phyloP scores from a whole-genome alignment of 1,139 yeast species.

The Kodamaea alishanica region DNA sequence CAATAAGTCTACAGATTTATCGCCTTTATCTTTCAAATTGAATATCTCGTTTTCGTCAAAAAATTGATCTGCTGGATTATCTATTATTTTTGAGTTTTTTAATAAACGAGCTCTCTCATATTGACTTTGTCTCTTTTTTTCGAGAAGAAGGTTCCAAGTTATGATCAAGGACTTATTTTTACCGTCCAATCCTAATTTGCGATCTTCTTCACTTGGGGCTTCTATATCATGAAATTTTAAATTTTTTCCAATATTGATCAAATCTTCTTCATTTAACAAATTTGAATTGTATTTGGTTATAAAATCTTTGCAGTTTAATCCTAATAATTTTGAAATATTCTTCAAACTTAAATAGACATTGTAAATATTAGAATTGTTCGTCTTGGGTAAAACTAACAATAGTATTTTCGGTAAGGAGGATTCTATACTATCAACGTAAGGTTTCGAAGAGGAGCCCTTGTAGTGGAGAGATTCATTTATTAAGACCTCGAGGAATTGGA shows the following conservation, averaged over 20 bases:
- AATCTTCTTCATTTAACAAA: constrained; percentile 34
- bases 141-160: constrained; percentile 50
- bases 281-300: constrained; percentile 27
- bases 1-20: constrained; percentile 23
- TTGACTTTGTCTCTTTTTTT: constrained; percentile 49
- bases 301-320: constrained; percentile 27
- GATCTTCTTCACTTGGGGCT: constrained; percentile 31
- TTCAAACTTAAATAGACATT: constrained; percentile 39
- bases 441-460: constrained; percentile 26
- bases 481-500: constrained; percentile 66
- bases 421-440: constrained; percentile 46
- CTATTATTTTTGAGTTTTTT: constrained; percentile 23
- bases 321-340: constrained; percentile 37
- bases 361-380: constrained; percentile 47
- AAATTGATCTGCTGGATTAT: constrained; percentile 19
- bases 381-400: constrained; percentile 49
- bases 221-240: constrained; percentile 22
- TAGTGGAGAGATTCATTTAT: constrained; percentile 35
- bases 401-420: constrained; percentile 46
- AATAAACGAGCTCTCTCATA: constrained; percentile 42
- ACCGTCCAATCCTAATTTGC: constrained; percentile 11
- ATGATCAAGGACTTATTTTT: constrained; percentile 16
- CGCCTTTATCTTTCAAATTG: constrained; percentile 25
- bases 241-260: constrained; percentile 25
- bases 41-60: constrained; percentile 27